Conservation (phyloP, 2,329 filamentous ascomycete species). For the Arthrinium puccinioides region DNA sequence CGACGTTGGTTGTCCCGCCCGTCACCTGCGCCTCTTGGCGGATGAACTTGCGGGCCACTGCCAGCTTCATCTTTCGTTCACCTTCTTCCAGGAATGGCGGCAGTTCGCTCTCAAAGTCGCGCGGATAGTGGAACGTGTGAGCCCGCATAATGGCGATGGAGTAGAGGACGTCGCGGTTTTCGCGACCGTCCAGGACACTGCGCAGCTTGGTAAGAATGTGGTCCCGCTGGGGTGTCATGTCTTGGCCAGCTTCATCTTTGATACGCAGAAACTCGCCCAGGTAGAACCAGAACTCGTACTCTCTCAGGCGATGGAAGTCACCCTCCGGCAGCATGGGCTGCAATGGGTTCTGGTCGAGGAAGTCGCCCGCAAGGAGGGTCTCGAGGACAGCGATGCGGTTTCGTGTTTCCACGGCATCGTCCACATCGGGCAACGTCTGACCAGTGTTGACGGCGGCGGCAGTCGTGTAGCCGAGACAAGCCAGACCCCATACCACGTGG, state of each 20-base stretch:
- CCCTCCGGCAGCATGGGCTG: constrained; percentile 39
- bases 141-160: constrained; percentile 77
- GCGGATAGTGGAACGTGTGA: constrained; percentile 57
- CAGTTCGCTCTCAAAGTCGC: constrained; percentile 48
- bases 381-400: constrained; percentile 72
- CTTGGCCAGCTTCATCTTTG: constrained; percentile 49
- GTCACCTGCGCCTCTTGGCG: constrained; percentile 54
- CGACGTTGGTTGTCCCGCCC: constrained; percentile 68
- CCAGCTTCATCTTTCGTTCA: constrained; percentile 58
- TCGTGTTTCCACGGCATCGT: constrained; percentile 56
- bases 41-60: constrained; percentile 64
- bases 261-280: constrained; percentile 63
- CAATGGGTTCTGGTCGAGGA: constrained; percentile 51
- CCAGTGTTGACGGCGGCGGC: constrained; percentile 26
- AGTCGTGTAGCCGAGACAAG: constrained; percentile 37
- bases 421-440: constrained; percentile 38
- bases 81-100: constrained; percentile 58
- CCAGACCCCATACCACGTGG: constrained; percentile 53
- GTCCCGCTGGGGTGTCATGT: constrained; percentile 51
- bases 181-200: constrained; percentile 66
- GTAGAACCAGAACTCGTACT: constrained; percentile 76
- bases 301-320: constrained; percentile 49
- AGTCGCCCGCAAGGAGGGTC: constrained; percentile 65
- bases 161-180: constrained; percentile 87
- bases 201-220: constrained; percentile 59